Conservation (phyloP, 1,139 yeast genomes). For the Protomyces inouyei region DNA sequence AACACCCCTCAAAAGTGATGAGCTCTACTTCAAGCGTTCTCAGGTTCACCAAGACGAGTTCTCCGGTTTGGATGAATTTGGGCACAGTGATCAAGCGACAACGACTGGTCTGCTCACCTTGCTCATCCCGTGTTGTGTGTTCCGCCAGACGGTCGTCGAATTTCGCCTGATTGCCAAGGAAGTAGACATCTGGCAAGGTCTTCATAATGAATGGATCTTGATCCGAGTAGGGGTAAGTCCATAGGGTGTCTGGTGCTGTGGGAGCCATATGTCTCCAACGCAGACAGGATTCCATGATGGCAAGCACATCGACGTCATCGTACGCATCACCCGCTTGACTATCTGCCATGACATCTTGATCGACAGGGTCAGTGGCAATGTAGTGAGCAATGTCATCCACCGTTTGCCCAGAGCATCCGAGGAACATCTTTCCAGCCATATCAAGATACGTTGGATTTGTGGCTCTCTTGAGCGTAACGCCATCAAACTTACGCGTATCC, state of each 20-base stretch:
- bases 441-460: conserved; percentile 78
- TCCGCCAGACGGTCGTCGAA: conserved; percentile 47
- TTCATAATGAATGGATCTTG: conserved; percentile 73
- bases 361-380: conserved; percentile 48
- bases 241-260: conserved; percentile 92
- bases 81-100: conserved; percentile 68
- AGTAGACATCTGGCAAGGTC: conserved; percentile 78
- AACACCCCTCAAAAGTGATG: conserved; percentile 1
- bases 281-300: conserved; percentile 63
- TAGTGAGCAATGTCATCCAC: conserved; percentile 57
- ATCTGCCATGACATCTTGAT: conserved; percentile 2
- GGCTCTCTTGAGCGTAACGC: conserved; percentile 46
- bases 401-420: conserved; percentile 83
- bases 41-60: conserved; percentile 62
- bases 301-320: conserved; percentile 40
- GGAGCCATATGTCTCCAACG: conserved; percentile 87
- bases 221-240: conserved; percentile 76
- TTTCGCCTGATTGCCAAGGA: conserved; percentile 74
- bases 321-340: background rate
- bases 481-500: conserved; percentile 44
- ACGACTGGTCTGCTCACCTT: conserved; percentile 22
- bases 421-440: conserved; percentile 50
- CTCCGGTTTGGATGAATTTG: conserved; percentile 58
- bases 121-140: conserved; percentile 32
- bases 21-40: conserved; percentile 51